Evolutionary conservation across 208 protist genomes (phyloP).

Genomic region (Leishmania gerbilli): DNA sequence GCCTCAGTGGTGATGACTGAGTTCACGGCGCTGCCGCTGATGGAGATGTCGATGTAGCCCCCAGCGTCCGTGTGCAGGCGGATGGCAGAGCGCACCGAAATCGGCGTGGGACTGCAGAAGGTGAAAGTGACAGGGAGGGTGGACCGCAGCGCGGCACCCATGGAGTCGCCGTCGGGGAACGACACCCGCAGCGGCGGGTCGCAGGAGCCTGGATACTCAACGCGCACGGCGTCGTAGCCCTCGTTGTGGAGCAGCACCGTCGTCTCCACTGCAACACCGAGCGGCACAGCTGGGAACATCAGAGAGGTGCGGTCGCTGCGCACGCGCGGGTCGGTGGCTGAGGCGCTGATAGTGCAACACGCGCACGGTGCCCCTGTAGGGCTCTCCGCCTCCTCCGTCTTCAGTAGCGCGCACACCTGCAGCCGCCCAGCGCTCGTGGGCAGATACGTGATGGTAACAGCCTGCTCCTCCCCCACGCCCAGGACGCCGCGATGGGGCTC

Average conservation of each 20-base stretch:
- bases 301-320: conserved; percentile 76
- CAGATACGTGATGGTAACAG: conserved; percentile 79
- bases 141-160: conserved; percentile 29
- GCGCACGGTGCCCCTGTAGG: conserved; percentile 44
- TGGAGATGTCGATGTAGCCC: conserved; percentile 68
- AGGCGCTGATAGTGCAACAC: conserved; percentile 53
- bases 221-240: conserved; percentile 91
- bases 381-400: conserved; percentile 41
- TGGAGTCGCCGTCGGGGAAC: conserved; percentile 75
- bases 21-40: conserved; percentile 89
- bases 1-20: conserved; percentile 79
- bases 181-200: conserved; percentile 69
- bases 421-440: conserved; percentile 38
- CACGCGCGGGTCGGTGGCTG: conserved; percentile 78
- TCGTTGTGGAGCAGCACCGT: conserved; percentile 91
- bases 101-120: conserved; percentile 36
- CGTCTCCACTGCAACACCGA: conserved; percentile 64
- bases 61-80: conserved; percentile 78
- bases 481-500: conserved; percentile 63
- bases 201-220: conserved; percentile 76
- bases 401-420: conserved; percentile 47
- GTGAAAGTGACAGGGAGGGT: conserved; percentile 80
- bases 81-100: conserved; percentile 65
- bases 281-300: conserved; percentile 87
- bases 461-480: conserved; percentile 38